Base-by-base conservation (phyloP, 305 asterid species). In the Solanum hybrid region DNA sequence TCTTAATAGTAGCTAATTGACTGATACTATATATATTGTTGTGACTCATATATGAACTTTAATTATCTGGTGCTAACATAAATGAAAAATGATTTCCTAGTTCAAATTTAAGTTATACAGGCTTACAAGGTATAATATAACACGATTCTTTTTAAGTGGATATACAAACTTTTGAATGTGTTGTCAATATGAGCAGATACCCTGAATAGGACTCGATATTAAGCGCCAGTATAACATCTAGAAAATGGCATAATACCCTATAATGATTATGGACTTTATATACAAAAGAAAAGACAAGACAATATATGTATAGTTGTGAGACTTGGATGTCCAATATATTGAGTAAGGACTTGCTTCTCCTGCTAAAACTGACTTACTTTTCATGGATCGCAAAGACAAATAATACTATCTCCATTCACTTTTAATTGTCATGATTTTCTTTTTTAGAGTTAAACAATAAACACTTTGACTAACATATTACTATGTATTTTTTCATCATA, bases 321-420 rank as follows among this genome's bases (percentile, higher is more conserved):
- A 77, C 42, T 9, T 77, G 27, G 42, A 77, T 77, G 42, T 32
- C 81, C 27, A 76, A 32, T 32, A 31, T 15, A 76, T 76, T 76
- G 10, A 13, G 19, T 1, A 15, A 76, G 81, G 81, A 32, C n/a
- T 15, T 26, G 31, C 32, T 69, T 69, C 72, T 22, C 27, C 75
- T 66, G 75, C 75, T 66, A 45, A 71, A 73, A 27, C 36, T 13
- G 8, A 34, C 45, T 77, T 77, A 77, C 84, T 77, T 34, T 77
- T 34, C 84, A 10, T 14, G 12, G 51, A 22, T 35, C 1, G 10
- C 85, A 22, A 35, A 35, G 31, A 5, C 51, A 6, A 51, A 15
- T 51, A 17, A 15, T 51, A 51, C 1, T 0, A 51, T 0, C 3
- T 6, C 2, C 3, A 0, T 51, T 51, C 1, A 17, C 1, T 51